Conservation (phyloP, 2,329 filamentous ascomycete species). For the Albifimbria verrucaria region DNA sequence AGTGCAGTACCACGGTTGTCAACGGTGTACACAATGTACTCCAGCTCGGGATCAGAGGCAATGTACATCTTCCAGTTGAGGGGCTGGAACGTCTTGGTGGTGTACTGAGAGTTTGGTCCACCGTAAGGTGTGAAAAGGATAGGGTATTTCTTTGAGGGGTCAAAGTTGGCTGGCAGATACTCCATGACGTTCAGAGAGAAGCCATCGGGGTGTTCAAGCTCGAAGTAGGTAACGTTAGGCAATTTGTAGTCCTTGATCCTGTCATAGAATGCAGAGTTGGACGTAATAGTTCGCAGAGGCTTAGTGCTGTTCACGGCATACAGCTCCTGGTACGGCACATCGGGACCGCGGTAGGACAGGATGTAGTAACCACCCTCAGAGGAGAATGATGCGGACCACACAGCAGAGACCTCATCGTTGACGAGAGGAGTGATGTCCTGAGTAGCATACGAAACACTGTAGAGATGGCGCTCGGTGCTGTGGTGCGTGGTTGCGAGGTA, state of each 20-base stretch:
- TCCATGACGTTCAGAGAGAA: slow-evolving; percentile 63
- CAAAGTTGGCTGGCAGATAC: slow-evolving; percentile 61
- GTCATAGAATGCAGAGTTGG: slow-evolving; percentile 55
- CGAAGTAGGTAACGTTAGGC: slow-evolving; percentile 62
- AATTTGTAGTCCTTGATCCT: slow-evolving; percentile 58
- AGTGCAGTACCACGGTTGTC: slow-evolving; percentile 66
- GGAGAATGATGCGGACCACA: slow-evolving; percentile 65
- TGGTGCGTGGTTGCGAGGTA: slow-evolving; percentile 63
- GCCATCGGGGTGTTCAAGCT: slow-evolving; percentile 59
- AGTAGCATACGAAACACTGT: slow-evolving; percentile 59
- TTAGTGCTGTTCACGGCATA: slow-evolving; percentile 52
- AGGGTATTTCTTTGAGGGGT: slow-evolving; percentile 61
- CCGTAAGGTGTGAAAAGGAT: slow-evolving; percentile 67
- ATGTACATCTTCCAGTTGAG: slow-evolving; percentile 62
- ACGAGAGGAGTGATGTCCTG: slow-evolving; percentile 56
- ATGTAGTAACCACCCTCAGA: slow-evolving; percentile 61
- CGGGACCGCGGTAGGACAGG: slow-evolving; percentile 60
- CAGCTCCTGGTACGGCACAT: slow-evolving; percentile 67
- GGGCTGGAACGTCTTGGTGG: slow-evolving; percentile 52
- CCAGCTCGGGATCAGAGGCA: slow-evolving; percentile 62
- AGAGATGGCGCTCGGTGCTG: slow-evolving; percentile 65
- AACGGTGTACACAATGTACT: slow-evolving; percentile 65
- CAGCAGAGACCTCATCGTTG: slow-evolving; percentile 54
- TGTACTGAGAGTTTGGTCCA: slow-evolving; percentile 61
- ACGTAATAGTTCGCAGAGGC: slow-evolving; percentile 55